Evolutionary conservation across 768 basidiomycete species (phyloP).

Genomic region (Suillus placidus): DNA sequence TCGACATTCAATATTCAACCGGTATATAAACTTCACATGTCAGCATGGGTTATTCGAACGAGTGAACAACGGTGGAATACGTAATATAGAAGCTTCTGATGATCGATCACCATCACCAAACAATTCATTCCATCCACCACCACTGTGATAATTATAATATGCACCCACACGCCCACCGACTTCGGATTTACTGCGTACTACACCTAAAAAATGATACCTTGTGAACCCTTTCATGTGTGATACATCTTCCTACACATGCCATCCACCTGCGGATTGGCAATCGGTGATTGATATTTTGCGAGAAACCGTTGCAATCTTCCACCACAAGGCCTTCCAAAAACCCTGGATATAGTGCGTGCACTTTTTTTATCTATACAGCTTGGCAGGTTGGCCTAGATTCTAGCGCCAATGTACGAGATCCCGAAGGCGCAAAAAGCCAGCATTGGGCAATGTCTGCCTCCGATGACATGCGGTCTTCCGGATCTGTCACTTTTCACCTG

Average conservation of each 20-base stretch:
- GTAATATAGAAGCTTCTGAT: no score
- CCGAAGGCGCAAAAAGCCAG: not conserved
- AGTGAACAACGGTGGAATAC: no score
- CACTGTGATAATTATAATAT: not conserved
- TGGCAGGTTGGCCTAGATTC: not conserved
- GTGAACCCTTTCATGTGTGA: not conserved
- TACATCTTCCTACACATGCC: not conserved
- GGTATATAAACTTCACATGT: no score
- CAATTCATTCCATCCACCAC: not conserved
- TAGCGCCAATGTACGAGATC: not conserved
- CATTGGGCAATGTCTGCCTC: not conserved
- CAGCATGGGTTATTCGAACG: no score
- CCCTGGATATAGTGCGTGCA: not conserved
- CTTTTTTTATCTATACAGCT: conserved; percentile 1
- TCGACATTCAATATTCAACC: no score
- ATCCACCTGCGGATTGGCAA: not conserved
- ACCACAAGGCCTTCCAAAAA: not conserved
- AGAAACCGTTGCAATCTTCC: not conserved
- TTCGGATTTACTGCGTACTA: not conserved
- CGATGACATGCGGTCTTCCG: not conserved
- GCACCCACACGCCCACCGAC: not conserved
- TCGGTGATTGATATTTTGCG: not conserved
- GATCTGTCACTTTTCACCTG: not conserved
- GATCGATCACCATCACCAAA: not conserved
- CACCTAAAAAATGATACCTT: not conserved